Evolutionary conservation across 768 basidiomycete species (phyloP).

Genomic region (Boletus subparvulus): DNA sequence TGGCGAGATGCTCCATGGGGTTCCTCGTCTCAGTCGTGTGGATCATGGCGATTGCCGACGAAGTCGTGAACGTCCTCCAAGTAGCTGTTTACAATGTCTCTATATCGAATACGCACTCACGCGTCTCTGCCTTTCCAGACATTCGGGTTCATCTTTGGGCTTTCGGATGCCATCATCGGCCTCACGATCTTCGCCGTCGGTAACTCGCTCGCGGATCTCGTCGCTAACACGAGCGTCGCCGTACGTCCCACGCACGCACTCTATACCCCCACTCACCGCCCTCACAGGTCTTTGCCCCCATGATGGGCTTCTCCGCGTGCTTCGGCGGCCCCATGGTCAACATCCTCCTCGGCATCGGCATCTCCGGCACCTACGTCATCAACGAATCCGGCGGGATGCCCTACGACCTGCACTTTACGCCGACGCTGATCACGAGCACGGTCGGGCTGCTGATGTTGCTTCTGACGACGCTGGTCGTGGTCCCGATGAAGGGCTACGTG

Average conservation of each 20-base stretch:
- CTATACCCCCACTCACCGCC: neutral
- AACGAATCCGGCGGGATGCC: slow-evolving; percentile 52
- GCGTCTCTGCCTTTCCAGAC: slow-evolving; percentile 49
- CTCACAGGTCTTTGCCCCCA: slow-evolving; percentile 72
- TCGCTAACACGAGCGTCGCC: slow-evolving; percentile 95
- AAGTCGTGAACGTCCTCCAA: slow-evolving; percentile 88
- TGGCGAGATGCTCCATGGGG: slow-evolving; percentile 84
- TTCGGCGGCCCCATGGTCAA: slow-evolving; percentile 94
- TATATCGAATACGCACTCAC: neutral
- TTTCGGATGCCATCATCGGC: slow-evolving; percentile 97
- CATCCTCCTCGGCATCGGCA: slow-evolving; percentile 86
- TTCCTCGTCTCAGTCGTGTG: slow-evolving; percentile 90
- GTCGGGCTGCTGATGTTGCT: slow-evolving; percentile 80
- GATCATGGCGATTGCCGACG: slow-evolving; percentile 98
- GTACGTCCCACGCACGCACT: slow-evolving; percentile 39
- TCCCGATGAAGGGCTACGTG: slow-evolving; percentile 81
- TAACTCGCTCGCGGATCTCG: slow-evolving; percentile 93
- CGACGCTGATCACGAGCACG: slow-evolving; percentile 81
- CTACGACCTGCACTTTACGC: slow-evolving; percentile 74
- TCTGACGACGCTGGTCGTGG: slow-evolving; percentile 71
- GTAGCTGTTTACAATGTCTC: slow-evolving; percentile 40
- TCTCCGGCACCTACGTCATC: slow-evolving; percentile 87
- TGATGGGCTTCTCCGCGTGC: slow-evolving; percentile 96
- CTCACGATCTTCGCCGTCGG: slow-evolving; percentile 96
- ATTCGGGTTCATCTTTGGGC: slow-evolving; percentile 89